Evolutionary conservation across 1,139 yeast genomes (phyloP).

Genomic region (Taiozyma sp.): DNA sequence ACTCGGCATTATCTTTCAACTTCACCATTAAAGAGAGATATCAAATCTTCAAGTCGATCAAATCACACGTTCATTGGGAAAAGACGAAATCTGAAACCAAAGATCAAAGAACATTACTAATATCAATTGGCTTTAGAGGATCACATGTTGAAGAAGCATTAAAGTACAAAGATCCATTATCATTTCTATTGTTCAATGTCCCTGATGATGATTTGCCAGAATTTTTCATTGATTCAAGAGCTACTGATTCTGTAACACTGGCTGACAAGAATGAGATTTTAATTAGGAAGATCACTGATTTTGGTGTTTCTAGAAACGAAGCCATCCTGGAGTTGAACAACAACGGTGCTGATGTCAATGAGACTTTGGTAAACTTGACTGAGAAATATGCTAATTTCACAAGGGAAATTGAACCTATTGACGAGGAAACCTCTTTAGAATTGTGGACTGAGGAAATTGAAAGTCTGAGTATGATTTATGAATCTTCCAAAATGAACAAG

Average conservation of each 20-base stretch:
- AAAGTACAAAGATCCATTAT: slow-evolving; percentile 60
- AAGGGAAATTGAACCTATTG: slow-evolving; percentile 5
- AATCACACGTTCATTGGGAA: slow-evolving; percentile 52
- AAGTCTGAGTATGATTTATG: slow-evolving; percentile 56
- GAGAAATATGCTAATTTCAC: slow-evolving; percentile 31
- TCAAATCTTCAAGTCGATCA: slow-evolving; percentile 50
- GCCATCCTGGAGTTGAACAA: slow-evolving; percentile 44
- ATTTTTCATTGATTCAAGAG: slow-evolving; percentile 37
- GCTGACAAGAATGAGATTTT: slow-evolving; percentile 43
- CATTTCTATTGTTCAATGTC: slow-evolving; percentile 82
- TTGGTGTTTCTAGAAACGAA: slow-evolving; percentile 70
- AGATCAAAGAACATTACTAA: slow-evolving; percentile 21
- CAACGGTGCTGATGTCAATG: slow-evolving; percentile 41
- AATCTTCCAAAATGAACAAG: slow-evolving; percentile 28
- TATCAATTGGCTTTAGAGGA: slow-evolving; percentile 59
- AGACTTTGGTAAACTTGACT: slow-evolving; percentile 50
- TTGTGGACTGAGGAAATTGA: slow-evolving; percentile 80
- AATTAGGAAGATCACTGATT: slow-evolving; percentile 51
- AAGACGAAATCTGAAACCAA: slow-evolving; percentile 12
- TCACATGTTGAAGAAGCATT: slow-evolving; percentile 72
- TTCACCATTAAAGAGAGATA: slow-evolving; percentile 38
- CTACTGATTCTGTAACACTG: slow-evolving; percentile 44
- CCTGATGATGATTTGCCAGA: slow-evolving; percentile 92
- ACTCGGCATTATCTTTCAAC: slow-evolving; percentile 46
- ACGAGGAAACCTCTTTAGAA: slow-evolving; percentile 29